Conservation (phyloP, 768 basidiomycete species). For the Suillus alpinus region DNA sequence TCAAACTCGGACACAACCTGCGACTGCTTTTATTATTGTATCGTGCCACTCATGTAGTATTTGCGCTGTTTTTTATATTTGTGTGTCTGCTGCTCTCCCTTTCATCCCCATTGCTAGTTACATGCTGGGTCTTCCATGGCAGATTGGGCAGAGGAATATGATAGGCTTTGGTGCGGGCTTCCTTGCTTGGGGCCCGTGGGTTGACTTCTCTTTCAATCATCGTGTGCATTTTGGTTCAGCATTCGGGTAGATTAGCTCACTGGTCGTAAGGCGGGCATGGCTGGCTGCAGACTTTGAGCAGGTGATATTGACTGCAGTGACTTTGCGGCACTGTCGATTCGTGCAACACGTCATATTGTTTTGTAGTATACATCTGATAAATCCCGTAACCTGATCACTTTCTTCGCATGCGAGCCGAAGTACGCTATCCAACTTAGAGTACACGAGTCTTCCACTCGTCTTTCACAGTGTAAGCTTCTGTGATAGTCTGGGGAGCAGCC, state of each 20-base stretch:
- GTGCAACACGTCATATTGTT: background rate
- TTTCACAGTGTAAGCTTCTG: background rate
- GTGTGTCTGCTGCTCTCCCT: background rate
- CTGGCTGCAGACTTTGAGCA: background rate
- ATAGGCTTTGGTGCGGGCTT: background rate
- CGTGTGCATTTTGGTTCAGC: background rate
- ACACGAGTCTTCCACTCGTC: background rate
- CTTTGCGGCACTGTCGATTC: background rate
- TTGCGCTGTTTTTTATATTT: conserved; percentile 4
- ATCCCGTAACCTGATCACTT: background rate
- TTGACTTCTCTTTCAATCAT: background rate
- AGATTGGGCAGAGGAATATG: background rate
- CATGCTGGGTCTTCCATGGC: background rate
- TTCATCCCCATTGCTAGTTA: background rate
- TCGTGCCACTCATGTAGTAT: conserved; percentile 1
- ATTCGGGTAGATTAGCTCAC: background rate
- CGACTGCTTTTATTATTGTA: conserved; percentile 3
- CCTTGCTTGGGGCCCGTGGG: background rate
- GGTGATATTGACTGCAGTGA: too few relatives aligned
- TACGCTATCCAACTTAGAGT: background rate
- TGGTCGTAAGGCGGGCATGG: background rate
- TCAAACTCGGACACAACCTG: background rate
- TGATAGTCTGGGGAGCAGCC: background rate
- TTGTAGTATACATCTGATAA: background rate
- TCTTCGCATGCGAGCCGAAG: background rate